phyloP scores from a whole-genome alignment of 805 yeast species.

The Candida maesae region DNA sequence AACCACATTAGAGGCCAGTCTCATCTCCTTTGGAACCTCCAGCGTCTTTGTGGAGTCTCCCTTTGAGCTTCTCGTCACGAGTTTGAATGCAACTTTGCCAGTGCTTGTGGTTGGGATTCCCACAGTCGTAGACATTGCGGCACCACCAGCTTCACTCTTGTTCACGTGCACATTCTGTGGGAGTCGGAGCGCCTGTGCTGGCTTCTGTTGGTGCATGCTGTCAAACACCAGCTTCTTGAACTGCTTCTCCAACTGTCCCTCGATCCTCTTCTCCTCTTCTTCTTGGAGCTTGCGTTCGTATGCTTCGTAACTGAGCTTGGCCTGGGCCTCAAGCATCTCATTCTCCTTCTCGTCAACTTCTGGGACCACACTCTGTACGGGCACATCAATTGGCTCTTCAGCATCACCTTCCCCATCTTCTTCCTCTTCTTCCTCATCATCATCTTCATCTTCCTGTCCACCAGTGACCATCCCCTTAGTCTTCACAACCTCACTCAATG shows the following conservation, averaged over 20 bases:
- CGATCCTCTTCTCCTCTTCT: constrained; percentile 43
- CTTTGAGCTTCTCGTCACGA: constrained; percentile 53
- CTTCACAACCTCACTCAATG: constrained; percentile 33
- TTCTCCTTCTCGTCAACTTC: constrained; percentile 11
- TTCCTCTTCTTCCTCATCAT: constrained; percentile 21
- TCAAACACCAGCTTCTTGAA: constrained; percentile 50
- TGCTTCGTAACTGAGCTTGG: constrained; percentile 35
- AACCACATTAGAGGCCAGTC: constrained; percentile 49
- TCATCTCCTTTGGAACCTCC: constrained; percentile 49
- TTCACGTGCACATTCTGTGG: constrained; percentile 13
- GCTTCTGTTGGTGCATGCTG: constrained; percentile 36
- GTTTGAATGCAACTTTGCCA: constrained; percentile 41
- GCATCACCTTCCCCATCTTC: constrained; percentile 23
- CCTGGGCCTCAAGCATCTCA: constrained; percentile 26
- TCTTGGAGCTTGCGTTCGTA: constrained; percentile 34
- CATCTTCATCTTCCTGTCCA: constrained; percentile 18
- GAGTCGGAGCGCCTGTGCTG: constrained; percentile 11
- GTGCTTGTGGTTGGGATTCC: constrained; percentile 4
- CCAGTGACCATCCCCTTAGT: constrained; percentile 5
- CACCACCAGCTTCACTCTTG: constrained; percentile 22
- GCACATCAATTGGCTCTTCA: too few relatives aligned
- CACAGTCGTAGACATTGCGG: too few relatives aligned
- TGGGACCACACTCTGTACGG: too few relatives aligned
- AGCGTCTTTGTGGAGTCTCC: constrained; percentile 41
- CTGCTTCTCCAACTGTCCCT: constrained; percentile 53